Evolutionary conservation across 208 protist species (phyloP).

Genomic region (Leishmania turanica): DNA sequence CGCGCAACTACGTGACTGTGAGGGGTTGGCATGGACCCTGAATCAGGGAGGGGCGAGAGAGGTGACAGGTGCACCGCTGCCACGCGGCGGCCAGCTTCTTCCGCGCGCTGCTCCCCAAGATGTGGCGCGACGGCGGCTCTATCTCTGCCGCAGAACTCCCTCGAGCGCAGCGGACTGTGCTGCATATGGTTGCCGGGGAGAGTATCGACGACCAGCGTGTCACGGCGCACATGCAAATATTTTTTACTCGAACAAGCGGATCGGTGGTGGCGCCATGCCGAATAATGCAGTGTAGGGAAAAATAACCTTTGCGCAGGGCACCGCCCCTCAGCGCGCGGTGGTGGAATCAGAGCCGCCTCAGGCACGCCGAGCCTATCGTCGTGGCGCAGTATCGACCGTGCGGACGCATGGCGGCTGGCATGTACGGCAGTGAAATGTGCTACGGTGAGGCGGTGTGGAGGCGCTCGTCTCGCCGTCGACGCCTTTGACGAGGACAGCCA

Average conservation of each 20-base stretch:
- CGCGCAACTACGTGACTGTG: constrained; percentile 30
- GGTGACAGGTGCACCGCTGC: constrained; percentile 3
- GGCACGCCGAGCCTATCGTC: constrained; percentile 46
- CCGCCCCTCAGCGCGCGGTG: constrained; percentile 55
- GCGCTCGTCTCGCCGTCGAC: constrained; percentile 35
- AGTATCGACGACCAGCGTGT: constrained; percentile 51
- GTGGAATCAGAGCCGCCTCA: constrained; percentile 42
- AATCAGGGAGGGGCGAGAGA: not conserved
- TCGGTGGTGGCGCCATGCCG: constrained; percentile 65
- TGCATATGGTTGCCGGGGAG: constrained; percentile 27
- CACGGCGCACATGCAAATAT: constrained; percentile 23
- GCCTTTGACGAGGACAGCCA: constrained; percentile 26
- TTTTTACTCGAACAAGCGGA: constrained; percentile 82
- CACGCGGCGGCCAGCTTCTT: not conserved
- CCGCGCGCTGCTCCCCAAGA: not conserved
- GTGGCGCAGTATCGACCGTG: constrained; percentile 38
- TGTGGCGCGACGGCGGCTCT: not conserved
- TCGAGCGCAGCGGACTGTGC: constrained; percentile 1
- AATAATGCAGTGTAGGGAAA: constrained; percentile 79
- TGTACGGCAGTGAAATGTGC: constrained; percentile 43
- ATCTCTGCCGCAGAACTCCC: not conserved
- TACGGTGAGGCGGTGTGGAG: constrained; percentile 28
- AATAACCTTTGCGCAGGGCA: constrained; percentile 60
- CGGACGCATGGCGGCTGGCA: constrained; percentile 24
- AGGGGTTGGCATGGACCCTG: not conserved